phyloP scores from a whole-genome alignment of 2,329 filamentous ascomycete genomes.

The Penicillium sp. region DNA sequence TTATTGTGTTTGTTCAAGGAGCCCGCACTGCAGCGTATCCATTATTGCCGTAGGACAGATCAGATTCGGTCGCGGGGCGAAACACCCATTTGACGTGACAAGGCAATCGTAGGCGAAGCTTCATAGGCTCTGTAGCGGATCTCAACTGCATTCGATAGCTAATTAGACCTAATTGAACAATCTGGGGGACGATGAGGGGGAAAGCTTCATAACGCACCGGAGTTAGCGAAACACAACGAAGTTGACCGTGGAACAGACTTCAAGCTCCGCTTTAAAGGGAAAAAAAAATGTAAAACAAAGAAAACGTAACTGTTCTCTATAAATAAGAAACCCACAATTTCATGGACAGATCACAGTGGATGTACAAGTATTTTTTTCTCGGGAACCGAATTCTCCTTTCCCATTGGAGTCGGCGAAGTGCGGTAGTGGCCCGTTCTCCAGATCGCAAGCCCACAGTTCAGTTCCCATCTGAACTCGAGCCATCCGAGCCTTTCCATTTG shows the following conservation, averaged over 20 bases:
- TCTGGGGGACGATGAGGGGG: neutral
- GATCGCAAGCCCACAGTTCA: constrained; percentile 7
- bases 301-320: neutral
- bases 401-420: constrained; percentile 12
- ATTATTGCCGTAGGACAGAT: constrained; percentile 27
- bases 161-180: neutral
- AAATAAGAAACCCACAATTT: neutral
- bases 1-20: constrained; percentile 31
- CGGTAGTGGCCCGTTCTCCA: constrained; percentile 14
- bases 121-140: neutral
- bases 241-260: constrained; percentile 1
- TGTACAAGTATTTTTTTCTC: neutral
- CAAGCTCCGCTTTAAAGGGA: neutral
- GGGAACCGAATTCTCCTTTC: constrained; percentile 5
- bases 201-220: neutral
- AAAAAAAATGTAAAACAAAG: neutral
- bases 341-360: neutral
- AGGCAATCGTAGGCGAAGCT: neutral
- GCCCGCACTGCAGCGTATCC: constrained; percentile 31
- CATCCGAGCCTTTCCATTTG: constrained; percentile 10
- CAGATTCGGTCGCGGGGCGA: constrained; percentile 8
- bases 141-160: neutral
- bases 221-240: neutral
- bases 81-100: constrained; percentile 6
- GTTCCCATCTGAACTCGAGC: neutral